phyloP scores from a whole-genome alignment of 495 filamentous ascomycete genomes.

The Umbilicaria muhlenbergii region DNA sequence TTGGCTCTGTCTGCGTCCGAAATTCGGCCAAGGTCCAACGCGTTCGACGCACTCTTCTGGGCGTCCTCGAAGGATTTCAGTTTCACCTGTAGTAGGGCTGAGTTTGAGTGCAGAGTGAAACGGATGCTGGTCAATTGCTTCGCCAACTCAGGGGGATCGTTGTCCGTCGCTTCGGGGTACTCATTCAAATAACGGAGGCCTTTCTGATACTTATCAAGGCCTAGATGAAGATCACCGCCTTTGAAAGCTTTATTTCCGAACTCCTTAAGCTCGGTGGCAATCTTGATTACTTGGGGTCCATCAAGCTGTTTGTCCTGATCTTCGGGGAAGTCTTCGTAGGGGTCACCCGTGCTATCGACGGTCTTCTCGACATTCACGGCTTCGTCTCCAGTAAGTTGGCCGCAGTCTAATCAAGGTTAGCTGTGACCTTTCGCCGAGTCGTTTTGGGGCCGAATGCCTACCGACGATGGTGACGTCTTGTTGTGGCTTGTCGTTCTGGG shows the following conservation, averaged over 20 bases:
- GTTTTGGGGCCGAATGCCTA: slow-evolving; percentile 6
- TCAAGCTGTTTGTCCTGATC: slow-evolving; percentile 51
- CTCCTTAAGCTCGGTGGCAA: slow-evolving; percentile 78
- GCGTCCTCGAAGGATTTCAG: slow-evolving; percentile 53
- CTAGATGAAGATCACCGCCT: slow-evolving; percentile 46
- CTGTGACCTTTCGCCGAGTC: too few species aligned
- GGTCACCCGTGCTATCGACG: slow-evolving; percentile 71
- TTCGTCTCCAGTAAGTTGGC: slow-evolving; percentile 60
- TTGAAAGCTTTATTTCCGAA: slow-evolving; percentile 92
- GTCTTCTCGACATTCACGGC: slow-evolving; percentile 43
- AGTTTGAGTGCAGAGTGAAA: slow-evolving; percentile 65
- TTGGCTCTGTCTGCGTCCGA: slow-evolving; percentile 72
- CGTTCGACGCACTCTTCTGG: slow-evolving; percentile 51
- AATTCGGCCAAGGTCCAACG: slow-evolving; percentile 44
- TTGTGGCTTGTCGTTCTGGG: slow-evolving; percentile 65
- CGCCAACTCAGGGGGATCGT: slow-evolving; percentile 50
- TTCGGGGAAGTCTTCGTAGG: slow-evolving; percentile 93
- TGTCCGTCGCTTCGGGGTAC: slow-evolving; percentile 52
- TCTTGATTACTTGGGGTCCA: slow-evolving; percentile 51
- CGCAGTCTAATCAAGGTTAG: slow-evolving; percentile 43
- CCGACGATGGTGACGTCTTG: slow-evolving; percentile 53
- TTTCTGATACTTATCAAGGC: slow-evolving; percentile 93
- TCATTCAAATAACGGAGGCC: slow-evolving; percentile 89
- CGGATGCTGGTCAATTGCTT: slow-evolving; percentile 54
- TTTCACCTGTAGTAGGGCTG: slow-evolving; percentile 68